A percentile compares a stretch with the other conserved stretches of the same genome.
Conservation (phyloP, 148 eudicot genomes). For the Polygonum maritimum region DNA sequence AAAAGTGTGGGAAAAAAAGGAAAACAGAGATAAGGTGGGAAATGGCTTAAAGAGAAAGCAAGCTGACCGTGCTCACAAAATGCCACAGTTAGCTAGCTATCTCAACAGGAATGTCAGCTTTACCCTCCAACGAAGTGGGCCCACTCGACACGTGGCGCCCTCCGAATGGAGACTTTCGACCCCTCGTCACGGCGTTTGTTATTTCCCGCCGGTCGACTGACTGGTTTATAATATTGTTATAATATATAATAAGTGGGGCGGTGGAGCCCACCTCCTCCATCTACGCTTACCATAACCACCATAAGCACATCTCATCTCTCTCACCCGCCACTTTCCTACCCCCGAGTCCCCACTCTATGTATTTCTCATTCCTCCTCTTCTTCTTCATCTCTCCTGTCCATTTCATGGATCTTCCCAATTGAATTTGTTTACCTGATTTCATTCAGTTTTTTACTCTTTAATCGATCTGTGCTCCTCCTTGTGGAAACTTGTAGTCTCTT, state of each 20-base stretch:
- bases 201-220: background rate
- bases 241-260: background rate
- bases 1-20: no score
- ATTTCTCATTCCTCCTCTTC: no score
- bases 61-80: background rate
- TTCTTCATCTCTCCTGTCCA: background rate
- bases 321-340: background rate
- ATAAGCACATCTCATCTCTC: background rate
- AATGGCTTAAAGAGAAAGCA: background rate
- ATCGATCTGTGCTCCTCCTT: background rate
- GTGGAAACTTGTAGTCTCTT: background rate
- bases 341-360: background rate
- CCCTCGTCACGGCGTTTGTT: background rate
- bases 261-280: background rate
- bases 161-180: background rate
- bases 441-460: background rate
- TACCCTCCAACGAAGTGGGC: background rate
- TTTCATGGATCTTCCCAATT: background rate
- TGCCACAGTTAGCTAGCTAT: no score
- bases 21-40: background rate
- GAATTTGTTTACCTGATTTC: background rate
- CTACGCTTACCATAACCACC: background rate
- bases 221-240: background rate
- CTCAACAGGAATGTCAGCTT: background rate
- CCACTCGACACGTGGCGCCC: background rate